Evolutionary conservation across 1,139 yeast species (phyloP).

Genomic region (Zygosaccharomyces sapae): DNA sequence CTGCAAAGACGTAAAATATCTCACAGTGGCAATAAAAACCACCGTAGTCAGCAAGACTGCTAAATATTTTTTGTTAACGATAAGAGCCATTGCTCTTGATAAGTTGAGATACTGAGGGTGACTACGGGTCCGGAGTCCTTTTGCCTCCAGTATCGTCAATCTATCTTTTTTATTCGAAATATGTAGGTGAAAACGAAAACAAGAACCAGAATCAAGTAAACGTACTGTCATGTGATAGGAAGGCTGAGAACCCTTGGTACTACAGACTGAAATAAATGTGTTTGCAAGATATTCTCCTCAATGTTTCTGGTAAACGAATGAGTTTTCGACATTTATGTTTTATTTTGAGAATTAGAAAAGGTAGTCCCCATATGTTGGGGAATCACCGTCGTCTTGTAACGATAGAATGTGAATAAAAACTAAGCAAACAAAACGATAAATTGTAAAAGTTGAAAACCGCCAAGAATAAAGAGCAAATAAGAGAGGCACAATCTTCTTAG

Average conservation of each 20-base stretch:
- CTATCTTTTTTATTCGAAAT: not conserved
- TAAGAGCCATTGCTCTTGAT: slow-evolving; percentile 1
- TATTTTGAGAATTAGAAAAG: too few species aligned
- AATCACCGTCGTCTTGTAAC: too few species aligned
- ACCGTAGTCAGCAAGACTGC: slow-evolving; percentile 2
- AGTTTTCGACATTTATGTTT: too few species aligned
- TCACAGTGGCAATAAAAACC: slow-evolving; percentile 5
- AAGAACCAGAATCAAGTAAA: not conserved
- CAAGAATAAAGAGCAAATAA: too few species aligned
- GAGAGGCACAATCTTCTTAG: too few species aligned
- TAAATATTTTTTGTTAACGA: not conserved
- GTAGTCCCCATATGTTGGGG: too few species aligned
- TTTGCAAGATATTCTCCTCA: too few species aligned
- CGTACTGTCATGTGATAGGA: not conserved
- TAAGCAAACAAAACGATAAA: too few species aligned
- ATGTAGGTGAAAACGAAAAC: not conserved
- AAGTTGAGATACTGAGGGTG: not conserved
- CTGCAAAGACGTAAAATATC: slow-evolving; percentile 1
- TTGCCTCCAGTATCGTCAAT: not conserved
- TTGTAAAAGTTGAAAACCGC: too few species aligned
- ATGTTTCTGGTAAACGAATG: too few species aligned
- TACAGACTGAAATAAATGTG: not conserved
- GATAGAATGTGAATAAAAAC: too few species aligned
- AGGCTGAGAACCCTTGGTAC: not conserved
- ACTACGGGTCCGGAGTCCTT: not conserved